phyloP scores from a whole-genome alignment of 2,329 filamentous ascomycete species.

The Diaporthe sp. region DNA sequence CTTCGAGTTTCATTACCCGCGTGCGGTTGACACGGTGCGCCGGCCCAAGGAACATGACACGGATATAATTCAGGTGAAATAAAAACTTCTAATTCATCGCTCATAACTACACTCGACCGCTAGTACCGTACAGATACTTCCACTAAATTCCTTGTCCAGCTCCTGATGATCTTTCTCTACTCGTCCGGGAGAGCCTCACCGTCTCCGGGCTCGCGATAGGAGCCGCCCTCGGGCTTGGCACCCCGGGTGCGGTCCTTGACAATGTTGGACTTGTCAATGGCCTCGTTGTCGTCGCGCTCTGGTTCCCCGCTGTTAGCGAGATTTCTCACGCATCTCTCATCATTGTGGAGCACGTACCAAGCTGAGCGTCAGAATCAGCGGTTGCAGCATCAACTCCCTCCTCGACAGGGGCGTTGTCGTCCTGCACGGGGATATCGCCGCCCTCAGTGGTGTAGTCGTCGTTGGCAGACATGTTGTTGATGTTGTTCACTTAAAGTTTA shows the following conservation, averaged over 20 bases:
- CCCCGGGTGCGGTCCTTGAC: slow-evolving; percentile 45
- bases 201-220: slow-evolving; percentile 46
- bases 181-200: slow-evolving; percentile 42
- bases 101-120: not conserved
- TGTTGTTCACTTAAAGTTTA: slow-evolving; percentile 31
- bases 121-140: not conserved
- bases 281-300: slow-evolving; percentile 49
- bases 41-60: too few species aligned
- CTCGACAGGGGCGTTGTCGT: slow-evolving; percentile 40
- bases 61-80: too few species aligned
- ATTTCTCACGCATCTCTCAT: rapidly evolving
- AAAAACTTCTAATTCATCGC: not conserved
- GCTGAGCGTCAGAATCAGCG: slow-evolving; percentile 40
- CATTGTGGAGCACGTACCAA: slow-evolving; percentile 35
- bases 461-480: slow-evolving; percentile 32
- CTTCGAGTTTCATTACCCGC: not conserved
- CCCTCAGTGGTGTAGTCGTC: slow-evolving; percentile 37
- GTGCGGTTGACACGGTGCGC: not conserved
- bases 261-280: slow-evolving; percentile 49
- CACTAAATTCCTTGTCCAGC: not conserved
- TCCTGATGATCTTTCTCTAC: not conserved
- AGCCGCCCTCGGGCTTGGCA: slow-evolving; percentile 43
- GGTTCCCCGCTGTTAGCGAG: not conserved
- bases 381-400: slow-evolving; percentile 33
- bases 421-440: slow-evolving; percentile 36